Percentiles rank a stretch among this genome's conserved stretches.
phyloP scores from a whole-genome alignment of 305 asterid species.

The Solanum aculeatissimum region DNA sequence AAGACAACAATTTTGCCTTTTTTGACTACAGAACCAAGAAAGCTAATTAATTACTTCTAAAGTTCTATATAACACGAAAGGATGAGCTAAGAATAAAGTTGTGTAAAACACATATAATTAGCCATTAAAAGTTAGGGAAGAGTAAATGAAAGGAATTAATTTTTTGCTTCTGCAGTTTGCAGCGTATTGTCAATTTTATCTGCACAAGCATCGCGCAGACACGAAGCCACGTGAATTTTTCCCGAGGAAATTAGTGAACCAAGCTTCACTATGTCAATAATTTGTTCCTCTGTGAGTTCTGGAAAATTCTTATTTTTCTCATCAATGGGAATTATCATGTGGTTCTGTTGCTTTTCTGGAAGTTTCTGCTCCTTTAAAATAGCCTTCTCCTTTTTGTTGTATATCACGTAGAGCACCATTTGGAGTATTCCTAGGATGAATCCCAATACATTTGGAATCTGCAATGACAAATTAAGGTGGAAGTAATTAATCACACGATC shows the following conservation, averaged over 20 bases:
- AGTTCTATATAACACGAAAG: background rate
- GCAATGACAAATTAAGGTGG: background rate
- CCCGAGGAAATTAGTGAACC: background rate
- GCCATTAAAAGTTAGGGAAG: background rate
- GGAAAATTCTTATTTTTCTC: background rate
- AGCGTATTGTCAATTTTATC: background rate
- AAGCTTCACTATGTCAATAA: constrained; percentile 5
- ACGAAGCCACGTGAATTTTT: background rate
- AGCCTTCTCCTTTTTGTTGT: constrained; percentile 33
- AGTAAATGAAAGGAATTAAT: background rate
- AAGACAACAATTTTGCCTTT: background rate
- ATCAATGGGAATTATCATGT: constrained; percentile 1
- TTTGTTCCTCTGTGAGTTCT: constrained; percentile 1
- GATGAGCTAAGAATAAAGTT: background rate
- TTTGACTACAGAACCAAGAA: background rate
- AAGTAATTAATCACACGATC: background rate
- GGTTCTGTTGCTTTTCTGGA: constrained; percentile 7
- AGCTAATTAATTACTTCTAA: background rate
- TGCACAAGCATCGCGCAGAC: background rate
- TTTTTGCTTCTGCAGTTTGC: background rate
- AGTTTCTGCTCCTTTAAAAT: constrained; percentile 1
- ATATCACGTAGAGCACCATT: constrained; percentile 43
- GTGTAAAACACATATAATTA: background rate
- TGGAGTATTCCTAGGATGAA: constrained; percentile 55
- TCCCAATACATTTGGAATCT: constrained; percentile 65